Percentiles rank a stretch among this genome's conserved stretches.
phyloP scores from a whole-genome alignment of 495 filamentous ascomycete species.

The Podospora pseudopauciseta region DNA sequence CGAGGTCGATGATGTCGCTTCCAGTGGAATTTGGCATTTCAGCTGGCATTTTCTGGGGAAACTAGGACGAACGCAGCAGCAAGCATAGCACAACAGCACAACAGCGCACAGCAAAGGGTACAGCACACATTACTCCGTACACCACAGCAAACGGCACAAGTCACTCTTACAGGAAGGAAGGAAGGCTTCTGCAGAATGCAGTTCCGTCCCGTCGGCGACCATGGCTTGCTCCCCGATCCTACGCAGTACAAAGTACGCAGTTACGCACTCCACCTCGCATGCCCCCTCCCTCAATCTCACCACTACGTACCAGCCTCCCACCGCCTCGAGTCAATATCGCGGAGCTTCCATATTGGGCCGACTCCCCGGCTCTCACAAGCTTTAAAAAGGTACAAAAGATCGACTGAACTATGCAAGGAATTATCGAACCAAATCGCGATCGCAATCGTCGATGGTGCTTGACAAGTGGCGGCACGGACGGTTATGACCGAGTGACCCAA shows the following conservation, averaged over 20 bases:
- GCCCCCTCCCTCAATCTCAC: not conserved
- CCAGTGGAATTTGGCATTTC: not conserved
- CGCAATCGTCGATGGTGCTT: not conserved
- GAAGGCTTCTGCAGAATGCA: not conserved
- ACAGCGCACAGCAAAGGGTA: no score
- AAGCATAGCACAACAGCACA: not conserved
- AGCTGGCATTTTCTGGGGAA: constrained; percentile 4
- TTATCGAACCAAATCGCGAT: not conserved
- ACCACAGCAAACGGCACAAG: no score
- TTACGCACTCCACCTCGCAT: constrained; percentile 2
- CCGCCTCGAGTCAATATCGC: not conserved
- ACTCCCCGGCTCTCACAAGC: not conserved
- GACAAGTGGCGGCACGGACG: no score
- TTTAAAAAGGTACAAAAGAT: not conserved
- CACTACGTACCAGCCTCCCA: not conserved
- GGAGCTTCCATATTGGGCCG: not conserved
- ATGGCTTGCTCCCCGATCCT: not conserved
- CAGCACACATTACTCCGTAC: no score
- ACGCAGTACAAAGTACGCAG: no score
- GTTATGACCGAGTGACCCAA: no score
- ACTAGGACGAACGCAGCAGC: not conserved
- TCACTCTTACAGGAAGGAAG: no score
- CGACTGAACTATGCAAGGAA: not conserved
- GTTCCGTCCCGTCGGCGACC: constrained; percentile 6
- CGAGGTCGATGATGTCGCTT: constrained; percentile 4